phyloP scores from a whole-genome alignment of 768 basidiomycete species.

The Suillus americanus region DNA sequence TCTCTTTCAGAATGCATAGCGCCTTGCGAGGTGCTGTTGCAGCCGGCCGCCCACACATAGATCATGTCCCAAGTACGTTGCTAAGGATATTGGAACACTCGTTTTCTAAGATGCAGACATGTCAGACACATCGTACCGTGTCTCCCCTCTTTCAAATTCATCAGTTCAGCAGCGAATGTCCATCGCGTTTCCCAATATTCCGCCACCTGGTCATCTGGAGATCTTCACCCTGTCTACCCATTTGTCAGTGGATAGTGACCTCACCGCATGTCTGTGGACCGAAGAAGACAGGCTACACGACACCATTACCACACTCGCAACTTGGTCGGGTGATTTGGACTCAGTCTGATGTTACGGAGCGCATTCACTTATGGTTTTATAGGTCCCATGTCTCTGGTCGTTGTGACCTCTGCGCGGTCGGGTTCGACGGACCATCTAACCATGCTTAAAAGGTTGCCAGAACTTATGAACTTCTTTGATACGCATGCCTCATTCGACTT shows the following conservation, averaged over 20 bases:
- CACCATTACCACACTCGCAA: slow-evolving; percentile 34
- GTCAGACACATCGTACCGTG: background rate
- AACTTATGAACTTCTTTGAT: slow-evolving; percentile 7
- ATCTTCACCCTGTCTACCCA: slow-evolving; percentile 34
- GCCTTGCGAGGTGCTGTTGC: slow-evolving; percentile 10
- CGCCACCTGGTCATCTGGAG: slow-evolving; percentile 29
- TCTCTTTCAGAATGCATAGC: slow-evolving; percentile 31
- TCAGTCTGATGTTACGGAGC: background rate
- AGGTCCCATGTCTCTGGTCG: slow-evolving; percentile 53
- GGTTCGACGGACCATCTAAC: slow-evolving; percentile 22
- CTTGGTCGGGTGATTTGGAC: slow-evolving; percentile 44
- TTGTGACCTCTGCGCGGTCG: slow-evolving; percentile 38
- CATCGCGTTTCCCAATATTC: slow-evolving; percentile 33
- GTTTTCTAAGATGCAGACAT: background rate
- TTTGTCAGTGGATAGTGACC: slow-evolving; percentile 8
- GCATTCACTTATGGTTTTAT: background rate
- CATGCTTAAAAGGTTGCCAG: slow-evolving; percentile 16
- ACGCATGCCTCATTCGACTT: slow-evolving; percentile 21
- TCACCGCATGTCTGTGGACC: slow-evolving; percentile 55
- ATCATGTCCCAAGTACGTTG: background rate
- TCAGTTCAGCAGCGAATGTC: slow-evolving; percentile 35
- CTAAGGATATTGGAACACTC: background rate
- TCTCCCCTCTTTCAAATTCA: slow-evolving; percentile 28
- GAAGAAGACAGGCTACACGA: slow-evolving; percentile 34
- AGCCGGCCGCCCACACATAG: background rate